A percentile compares a stretch with the other conserved stretches of the same genome.
Conservation (phyloP, 2,329 filamentous ascomycete genomes). For the Didymella arachidicola region DNA sequence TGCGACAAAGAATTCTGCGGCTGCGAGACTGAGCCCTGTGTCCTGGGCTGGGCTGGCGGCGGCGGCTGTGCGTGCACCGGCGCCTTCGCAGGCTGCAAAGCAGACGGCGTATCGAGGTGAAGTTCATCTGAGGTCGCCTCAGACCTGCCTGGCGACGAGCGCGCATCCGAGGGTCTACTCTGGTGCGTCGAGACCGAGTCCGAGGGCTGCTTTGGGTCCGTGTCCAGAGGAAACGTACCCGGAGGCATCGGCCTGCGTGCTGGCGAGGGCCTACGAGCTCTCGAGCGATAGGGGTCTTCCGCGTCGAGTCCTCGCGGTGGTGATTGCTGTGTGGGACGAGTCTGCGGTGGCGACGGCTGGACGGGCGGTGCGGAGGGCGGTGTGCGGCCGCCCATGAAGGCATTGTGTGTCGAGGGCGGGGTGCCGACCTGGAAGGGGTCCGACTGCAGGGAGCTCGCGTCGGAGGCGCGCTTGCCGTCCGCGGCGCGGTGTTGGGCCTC, state of each 20-base stretch:
- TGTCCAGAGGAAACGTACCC: slow-evolving; percentile 36
- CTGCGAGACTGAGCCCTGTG: slow-evolving; percentile 16
- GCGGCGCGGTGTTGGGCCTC: slow-evolving; percentile 47
- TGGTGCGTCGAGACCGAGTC: slow-evolving; percentile 42
- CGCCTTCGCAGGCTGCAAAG: slow-evolving; percentile 9
- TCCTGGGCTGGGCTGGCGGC: slow-evolving; percentile 4
- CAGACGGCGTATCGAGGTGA: slow-evolving; percentile 29
- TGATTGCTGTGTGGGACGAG: slow-evolving; percentile 20
- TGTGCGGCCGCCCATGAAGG: slow-evolving; percentile 31
- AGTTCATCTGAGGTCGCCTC: slow-evolving; percentile 33
- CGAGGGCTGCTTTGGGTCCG: slow-evolving; percentile 32
- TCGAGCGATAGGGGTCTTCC: slow-evolving; percentile 43
- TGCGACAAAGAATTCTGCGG: not conserved
- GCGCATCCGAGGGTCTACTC: slow-evolving; percentile 35
- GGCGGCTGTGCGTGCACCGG: slow-evolving; percentile 9
- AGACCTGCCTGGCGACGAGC: slow-evolving; percentile 31
- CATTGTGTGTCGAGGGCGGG: slow-evolving; percentile 34
- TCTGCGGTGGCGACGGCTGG: slow-evolving; percentile 21
- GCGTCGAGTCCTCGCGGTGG: slow-evolving; percentile 28
- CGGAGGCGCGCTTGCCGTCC: slow-evolving; percentile 38
- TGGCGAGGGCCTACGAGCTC: slow-evolving; percentile 42
- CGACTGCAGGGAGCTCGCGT: slow-evolving; percentile 38
- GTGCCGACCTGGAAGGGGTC: slow-evolving; percentile 40
- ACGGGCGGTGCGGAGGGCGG: slow-evolving; percentile 30
- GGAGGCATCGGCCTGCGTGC: slow-evolving; percentile 38